phyloP scores from a whole-genome alignment of 441 rosid species.

The Viola pubescens region DNA sequence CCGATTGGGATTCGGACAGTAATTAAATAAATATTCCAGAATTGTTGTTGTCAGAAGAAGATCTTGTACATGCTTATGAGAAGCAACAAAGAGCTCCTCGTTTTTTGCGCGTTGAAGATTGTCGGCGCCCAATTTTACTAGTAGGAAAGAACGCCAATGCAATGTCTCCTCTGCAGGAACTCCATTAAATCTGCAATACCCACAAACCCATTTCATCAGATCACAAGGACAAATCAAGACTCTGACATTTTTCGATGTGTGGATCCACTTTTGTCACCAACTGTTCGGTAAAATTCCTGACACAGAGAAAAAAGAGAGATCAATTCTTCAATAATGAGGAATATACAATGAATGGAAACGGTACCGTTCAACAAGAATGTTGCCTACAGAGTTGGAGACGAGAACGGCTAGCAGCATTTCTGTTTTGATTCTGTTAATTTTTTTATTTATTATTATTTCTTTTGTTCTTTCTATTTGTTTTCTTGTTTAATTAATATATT shows the following conservation, averaged over 20 bases:
- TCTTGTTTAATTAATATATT: too few species aligned
- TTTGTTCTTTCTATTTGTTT: not conserved
- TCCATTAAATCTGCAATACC: conserved; percentile 55
- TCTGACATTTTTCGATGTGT: not conserved
- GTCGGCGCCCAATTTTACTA: conserved; percentile 70
- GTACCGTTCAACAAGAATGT: conserved; percentile 13
- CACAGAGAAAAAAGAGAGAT: not conserved
- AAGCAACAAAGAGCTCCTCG: conserved; percentile 80
- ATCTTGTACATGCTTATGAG: conserved; percentile 52
- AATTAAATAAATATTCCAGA: too few species aligned
- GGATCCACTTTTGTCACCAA: not conserved
- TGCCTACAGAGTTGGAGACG: conserved; percentile 11
- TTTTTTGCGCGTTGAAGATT: conserved; percentile 69
- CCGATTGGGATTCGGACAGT: too few species aligned
- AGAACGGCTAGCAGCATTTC: conserved; percentile 17
- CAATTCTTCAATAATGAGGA: not conserved
- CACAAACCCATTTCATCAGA: not conserved
- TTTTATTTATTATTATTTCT: too few species aligned
- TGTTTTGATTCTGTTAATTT: not conserved
- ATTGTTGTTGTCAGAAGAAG: too few species aligned
- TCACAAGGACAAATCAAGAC: not conserved
- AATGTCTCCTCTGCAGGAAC: conserved; percentile 74
- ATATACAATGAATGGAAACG: not conserved
- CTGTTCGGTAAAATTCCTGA: not conserved
- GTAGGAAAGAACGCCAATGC: conserved; percentile 66